Conservation (phyloP, 2,329 filamentous ascomycete species). For the Falciphora oryzae region DNA sequence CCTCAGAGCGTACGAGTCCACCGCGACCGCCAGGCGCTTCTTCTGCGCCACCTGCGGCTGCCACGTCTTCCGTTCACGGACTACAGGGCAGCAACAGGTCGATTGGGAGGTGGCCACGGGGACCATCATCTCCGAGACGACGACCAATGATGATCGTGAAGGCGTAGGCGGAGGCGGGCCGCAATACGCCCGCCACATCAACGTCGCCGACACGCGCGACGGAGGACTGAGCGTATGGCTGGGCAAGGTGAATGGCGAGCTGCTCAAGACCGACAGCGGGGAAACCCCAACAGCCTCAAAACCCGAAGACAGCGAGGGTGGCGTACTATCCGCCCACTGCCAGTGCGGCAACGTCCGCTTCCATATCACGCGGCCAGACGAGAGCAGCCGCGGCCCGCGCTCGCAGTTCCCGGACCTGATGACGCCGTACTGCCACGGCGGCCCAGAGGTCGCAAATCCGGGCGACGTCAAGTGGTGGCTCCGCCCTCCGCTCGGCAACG, state of each 20-base stretch:
- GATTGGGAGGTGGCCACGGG: constrained; percentile 34
- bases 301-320: background rate
- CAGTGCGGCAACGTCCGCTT: constrained; percentile 52
- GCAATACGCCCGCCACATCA: constrained; percentile 17
- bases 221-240: constrained; percentile 32
- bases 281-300: background rate
- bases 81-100: background rate
- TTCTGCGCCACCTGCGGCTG: constrained; percentile 37
- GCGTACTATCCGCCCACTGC: constrained; percentile 23
- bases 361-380: constrained; percentile 49
- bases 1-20: constrained; percentile 16
- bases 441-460: constrained; percentile 32
- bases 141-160: background rate
- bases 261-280: constrained; percentile 6
- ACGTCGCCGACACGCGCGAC: constrained; percentile 28
- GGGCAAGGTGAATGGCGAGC: constrained; percentile 9
- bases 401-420: constrained; percentile 50
- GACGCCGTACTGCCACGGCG: constrained; percentile 37
- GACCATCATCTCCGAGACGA: constrained; percentile 17
- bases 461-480: constrained; percentile 55
- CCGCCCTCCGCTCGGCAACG: constrained; percentile 19
- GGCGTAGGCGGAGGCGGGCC: constrained; percentile 1
- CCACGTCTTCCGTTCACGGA: constrained; percentile 29
- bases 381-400: constrained; percentile 34
- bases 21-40: constrained; percentile 20